These are phyloP conservation scores for Orobanche coerulescens DNA, from an alignment of 257 asterid genomes.

Conservation along the genomic window DNA sequence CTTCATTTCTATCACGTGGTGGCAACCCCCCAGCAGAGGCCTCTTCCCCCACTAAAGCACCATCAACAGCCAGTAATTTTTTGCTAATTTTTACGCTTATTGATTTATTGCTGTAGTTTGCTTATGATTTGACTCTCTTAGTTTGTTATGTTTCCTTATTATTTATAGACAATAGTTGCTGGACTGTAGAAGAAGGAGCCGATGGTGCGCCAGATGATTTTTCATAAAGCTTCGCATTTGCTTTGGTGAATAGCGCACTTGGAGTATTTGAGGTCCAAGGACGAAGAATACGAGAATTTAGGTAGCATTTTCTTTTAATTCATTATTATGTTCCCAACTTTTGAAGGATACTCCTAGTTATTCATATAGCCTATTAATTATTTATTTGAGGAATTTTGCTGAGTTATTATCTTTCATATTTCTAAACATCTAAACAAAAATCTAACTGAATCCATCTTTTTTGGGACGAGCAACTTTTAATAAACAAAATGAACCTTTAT, in stretches of 20 bases:
- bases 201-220: constrained; percentile 84
- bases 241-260: constrained; percentile 94
- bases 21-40: constrained; percentile 39
- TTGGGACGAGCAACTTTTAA: too few species aligned
- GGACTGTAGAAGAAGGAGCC: constrained; percentile 61
- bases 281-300: constrained; percentile 90
- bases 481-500: too few species aligned
- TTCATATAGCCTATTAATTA: too few species aligned
- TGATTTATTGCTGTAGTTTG: neutral
- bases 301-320: constrained; percentile 35
- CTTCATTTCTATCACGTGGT: constrained; percentile 39
- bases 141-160: too few species aligned
- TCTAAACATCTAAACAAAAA: too few species aligned
- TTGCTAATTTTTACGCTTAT: constrained; percentile 18
- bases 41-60: constrained; percentile 53
- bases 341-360: too few species aligned
- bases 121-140: constrained; percentile 8
- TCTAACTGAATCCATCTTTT: too few species aligned
- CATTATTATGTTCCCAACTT: too few species aligned
- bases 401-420: too few species aligned
- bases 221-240: constrained; percentile 95
- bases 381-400: too few species aligned
- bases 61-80: constrained; percentile 54
- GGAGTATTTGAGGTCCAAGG: constrained; percentile 99
- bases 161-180: too few species aligned